Conservation (phyloP, 441 rosid genomes). For the Syzygium syzygioides region DNA sequence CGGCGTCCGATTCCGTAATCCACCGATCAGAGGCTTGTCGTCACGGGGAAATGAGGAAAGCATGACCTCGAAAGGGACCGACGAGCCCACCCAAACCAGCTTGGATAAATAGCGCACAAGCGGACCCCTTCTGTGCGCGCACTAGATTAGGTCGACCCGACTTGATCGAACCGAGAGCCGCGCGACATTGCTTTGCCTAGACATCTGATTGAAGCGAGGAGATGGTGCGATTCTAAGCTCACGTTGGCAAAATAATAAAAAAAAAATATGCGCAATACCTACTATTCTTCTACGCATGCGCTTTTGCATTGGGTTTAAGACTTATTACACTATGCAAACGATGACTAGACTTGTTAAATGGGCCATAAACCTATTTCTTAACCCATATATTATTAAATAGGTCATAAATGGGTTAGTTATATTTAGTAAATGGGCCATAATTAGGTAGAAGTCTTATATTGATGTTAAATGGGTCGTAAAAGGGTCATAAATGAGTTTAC, state of each 20-base stretch:
- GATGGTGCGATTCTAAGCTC: neutral
- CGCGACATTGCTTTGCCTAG: neutral
- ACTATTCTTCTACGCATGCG: accelerated
- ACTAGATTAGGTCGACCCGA: neutral
- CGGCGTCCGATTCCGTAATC: neutral
- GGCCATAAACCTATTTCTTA: too few species aligned
- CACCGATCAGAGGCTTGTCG: neutral
- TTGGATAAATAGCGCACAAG: neutral
- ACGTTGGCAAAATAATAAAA: accelerated
- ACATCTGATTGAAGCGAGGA: neutral
- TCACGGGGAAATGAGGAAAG: neutral
- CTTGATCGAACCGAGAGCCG: neutral
- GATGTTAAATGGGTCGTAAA: too few species aligned
- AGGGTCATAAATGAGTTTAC: too few species aligned
- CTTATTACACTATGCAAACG: too few species aligned
- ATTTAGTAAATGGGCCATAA: too few species aligned
- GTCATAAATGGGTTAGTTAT: too few species aligned
- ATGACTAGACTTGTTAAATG: too few species aligned
- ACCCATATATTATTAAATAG: too few species aligned
- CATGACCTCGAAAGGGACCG: neutral
- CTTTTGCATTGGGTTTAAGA: neutral
- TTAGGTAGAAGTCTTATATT: too few species aligned
- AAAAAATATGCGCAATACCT: too few species aligned
- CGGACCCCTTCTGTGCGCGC: neutral
- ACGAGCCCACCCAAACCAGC: neutral